phyloP scores from a whole-genome alignment of 805 yeast species.

The Candida andamanensis region DNA sequence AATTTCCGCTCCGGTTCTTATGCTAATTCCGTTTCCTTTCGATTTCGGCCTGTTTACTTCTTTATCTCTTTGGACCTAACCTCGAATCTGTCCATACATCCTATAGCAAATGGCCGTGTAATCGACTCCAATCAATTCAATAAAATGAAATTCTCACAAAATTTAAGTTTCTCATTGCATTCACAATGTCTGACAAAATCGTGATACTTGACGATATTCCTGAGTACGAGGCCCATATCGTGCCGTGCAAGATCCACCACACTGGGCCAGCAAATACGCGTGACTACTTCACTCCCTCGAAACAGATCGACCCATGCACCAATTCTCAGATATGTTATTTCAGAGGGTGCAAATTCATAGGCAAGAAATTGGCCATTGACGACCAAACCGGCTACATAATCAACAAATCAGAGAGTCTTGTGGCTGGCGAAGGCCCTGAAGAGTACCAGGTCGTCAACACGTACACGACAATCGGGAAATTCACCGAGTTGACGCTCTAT shows the following conservation, averaged over 20 bases:
- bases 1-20: too few relatives aligned
- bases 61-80: too few relatives aligned
- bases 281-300: constrained; percentile 28
- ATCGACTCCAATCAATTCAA: too few relatives aligned
- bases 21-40: too few relatives aligned
- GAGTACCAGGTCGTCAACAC: constrained; percentile 17
- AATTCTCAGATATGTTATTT: constrained; percentile 21
- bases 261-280: constrained; percentile 29
- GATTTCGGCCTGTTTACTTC: too few relatives aligned
- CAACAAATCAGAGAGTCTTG: constrained; percentile 20
- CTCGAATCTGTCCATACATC: too few relatives aligned
- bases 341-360: constrained; percentile 32
- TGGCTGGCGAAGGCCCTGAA: constrained; percentile 11
- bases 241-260: constrained; percentile 24
- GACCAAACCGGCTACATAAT: constrained; percentile 22
- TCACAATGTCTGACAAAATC: constrained; percentile 4
- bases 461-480: constrained; percentile 19
- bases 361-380: constrained; percentile 15
- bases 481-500: constrained; percentile 18
- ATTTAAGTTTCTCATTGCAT: too few relatives aligned
- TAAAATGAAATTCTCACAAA: too few relatives aligned
- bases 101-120: too few relatives aligned
- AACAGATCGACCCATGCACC: constrained; percentile 13
- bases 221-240: constrained; percentile 17
- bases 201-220: constrained; percentile 9